Evolutionary conservation across 805 yeast species (phyloP).

Genomic region (Zygoascus flipseniorum): DNA sequence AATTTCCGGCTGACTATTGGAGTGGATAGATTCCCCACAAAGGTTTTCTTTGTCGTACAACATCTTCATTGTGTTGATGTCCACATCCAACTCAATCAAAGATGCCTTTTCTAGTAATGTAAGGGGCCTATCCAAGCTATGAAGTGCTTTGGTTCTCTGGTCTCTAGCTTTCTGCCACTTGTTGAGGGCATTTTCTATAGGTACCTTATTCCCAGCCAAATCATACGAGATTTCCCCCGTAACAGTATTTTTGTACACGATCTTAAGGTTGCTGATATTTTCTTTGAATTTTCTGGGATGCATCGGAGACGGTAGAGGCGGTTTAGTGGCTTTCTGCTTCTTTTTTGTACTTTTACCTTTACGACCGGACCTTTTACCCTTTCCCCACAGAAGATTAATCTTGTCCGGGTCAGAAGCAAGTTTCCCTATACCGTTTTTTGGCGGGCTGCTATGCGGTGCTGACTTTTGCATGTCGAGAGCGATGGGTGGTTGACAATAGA

Average conservation of each 20-base stretch:
- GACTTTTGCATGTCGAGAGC: background rate
- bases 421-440: background rate
- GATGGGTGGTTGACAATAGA: too few species aligned
- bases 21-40: background rate
- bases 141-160: background rate
- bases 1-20: background rate
- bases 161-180: background rate
- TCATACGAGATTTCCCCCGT: background rate
- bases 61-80: background rate
- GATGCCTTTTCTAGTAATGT: background rate
- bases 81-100: background rate
- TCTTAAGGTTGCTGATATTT: background rate
- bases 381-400: background rate
- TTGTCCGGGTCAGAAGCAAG: background rate
- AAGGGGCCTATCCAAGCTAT: background rate
- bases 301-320: background rate
- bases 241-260: background rate
- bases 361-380: background rate
- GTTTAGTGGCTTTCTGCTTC: background rate
- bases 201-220: background rate
- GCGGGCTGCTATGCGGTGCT: background rate
- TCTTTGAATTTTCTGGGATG: background rate
- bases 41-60: background rate
- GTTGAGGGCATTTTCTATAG: background rate
- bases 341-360: background rate